These are phyloP conservation scores for Spergularia azorica DNA, from an alignment of 179 eudicot species.

Conservation along the genomic window DNA sequence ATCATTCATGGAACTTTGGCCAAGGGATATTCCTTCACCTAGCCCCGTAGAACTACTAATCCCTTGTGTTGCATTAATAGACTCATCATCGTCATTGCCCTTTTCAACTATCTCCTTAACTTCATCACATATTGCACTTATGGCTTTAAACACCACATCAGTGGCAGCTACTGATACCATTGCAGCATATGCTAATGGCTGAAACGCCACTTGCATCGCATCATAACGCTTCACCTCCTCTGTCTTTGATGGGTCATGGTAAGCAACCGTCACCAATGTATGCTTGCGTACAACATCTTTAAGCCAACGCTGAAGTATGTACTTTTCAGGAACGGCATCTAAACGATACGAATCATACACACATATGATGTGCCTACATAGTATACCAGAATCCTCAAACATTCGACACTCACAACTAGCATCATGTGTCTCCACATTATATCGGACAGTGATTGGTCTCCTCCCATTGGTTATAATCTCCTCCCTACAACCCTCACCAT, in stretches of 20 bases:
- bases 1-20: too few relatives aligned
- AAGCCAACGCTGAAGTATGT: not conserved
- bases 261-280: not conserved
- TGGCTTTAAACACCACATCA: too few relatives aligned
- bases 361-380: not conserved
- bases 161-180: too few relatives aligned
- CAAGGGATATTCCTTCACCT: too few relatives aligned
- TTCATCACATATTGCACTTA: too few relatives aligned
- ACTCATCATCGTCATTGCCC: too few relatives aligned
- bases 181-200: too few relatives aligned
- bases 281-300: not conserved
- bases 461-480: not conserved
- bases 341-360: not conserved
- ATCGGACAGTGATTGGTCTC: too few relatives aligned
- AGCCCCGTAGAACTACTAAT: too few relatives aligned
- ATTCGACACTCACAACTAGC: not conserved
- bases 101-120: too few relatives aligned
- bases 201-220: not conserved
- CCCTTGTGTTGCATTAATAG: too few relatives aligned
- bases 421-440: too few relatives aligned
- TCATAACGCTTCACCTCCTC: not conserved
- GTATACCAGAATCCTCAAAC: not conserved
- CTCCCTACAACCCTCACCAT: not conserved
- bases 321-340: not conserved
- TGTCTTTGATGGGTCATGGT: not conserved